Percentiles rank a stretch among this genome's conserved stretches.
Evolutionary conservation across 495 filamentous ascomycete genomes (phyloP).

Genomic region (Friedmanniomyces endolithicus): DNA sequence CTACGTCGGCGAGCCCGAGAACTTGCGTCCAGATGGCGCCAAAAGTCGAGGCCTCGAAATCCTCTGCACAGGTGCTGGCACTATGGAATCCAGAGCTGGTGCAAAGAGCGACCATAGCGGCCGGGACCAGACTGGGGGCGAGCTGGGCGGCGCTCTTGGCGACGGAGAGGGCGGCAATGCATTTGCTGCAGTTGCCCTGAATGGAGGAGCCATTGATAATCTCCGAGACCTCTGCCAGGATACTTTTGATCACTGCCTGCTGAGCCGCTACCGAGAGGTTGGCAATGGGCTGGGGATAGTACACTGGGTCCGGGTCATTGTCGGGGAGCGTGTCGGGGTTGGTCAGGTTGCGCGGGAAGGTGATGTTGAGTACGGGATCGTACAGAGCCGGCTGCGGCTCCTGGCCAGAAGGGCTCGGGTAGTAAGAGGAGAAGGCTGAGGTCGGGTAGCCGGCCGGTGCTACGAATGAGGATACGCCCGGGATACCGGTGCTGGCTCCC

Average conservation of each 20-base stretch:
- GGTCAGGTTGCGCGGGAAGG: conserved; percentile 45
- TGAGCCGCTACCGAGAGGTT: conserved; percentile 34
- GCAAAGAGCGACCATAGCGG: conserved; percentile 41
- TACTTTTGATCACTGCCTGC: conserved; percentile 32
- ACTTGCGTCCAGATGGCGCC: conserved; percentile 49
- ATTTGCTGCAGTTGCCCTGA: conserved; percentile 40
- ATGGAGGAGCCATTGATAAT: conserved; percentile 35
- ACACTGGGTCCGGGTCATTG: conserved; percentile 38
- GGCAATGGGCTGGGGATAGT: conserved; percentile 34
- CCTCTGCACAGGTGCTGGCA: conserved; percentile 35
- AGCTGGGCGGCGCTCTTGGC: conserved; percentile 39
- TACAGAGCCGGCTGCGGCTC: conserved; percentile 47
- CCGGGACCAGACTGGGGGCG: conserved; percentile 38
- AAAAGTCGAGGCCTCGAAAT: conserved; percentile 35
- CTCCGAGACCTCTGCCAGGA: conserved; percentile 32
- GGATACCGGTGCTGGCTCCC: neutral
- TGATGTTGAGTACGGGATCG: conserved; percentile 45
- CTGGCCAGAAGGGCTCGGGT: conserved; percentile 40
- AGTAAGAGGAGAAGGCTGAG: conserved; percentile 42
- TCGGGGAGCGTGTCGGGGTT: conserved; percentile 41
- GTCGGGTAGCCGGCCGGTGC: conserved; percentile 44
- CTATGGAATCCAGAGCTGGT: conserved; percentile 33
- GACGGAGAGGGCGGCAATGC: conserved; percentile 38
- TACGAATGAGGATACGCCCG: conserved; percentile 37
- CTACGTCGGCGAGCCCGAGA: conserved; percentile 41